Base-by-base conservation (phyloP, 352 stramenopile species). In the Hyaloperonospora arabidopsidis region DNA sequence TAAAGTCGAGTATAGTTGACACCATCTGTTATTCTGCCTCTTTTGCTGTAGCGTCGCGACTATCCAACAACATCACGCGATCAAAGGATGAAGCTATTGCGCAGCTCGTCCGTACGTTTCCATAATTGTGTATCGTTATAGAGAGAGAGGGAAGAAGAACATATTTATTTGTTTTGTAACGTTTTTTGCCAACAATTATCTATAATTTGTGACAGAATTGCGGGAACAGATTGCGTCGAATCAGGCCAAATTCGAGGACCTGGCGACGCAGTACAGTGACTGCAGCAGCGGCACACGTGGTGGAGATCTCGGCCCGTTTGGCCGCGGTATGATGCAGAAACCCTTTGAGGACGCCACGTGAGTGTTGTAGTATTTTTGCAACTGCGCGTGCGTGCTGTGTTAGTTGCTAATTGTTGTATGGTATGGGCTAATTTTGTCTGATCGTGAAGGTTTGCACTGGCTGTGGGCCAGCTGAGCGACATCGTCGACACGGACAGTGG, bases 401-500 rank as follows among this genome's bases (percentile, higher is more conserved):
- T 32, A 8, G 4, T 32, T 8, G 25, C 25, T 32, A 8, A 32
- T 32, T 32, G 25, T 32, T 32, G 25, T 32, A 8, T 32, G 25
- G 25, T 32, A 8, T 32, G 25, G 4, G 8, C 25, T 32, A 32
- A 4, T 32, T 46, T 15, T 22, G 4, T 21, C 22, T n/a, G n/a
- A n/a, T n/a, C n/a, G 21, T 38, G 15, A 54, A 87, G 77, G 41
- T 98, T 97, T 63, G 76, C 60, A 12, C 78, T 99, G 18, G 60
- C 88, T 47, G 82, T 97, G 19, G 93, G 91, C 38, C 81, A 98
- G 66, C 84, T 98, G 61, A 97, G 84, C 49, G 85, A 74, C 45
- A 92, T 98, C 59, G 88, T 98, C 18, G 91, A 95, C 55, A 98
- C 93, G 46, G 95, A 98, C 68, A 97, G 81, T 51, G 96, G 96